Percentiles rank a stretch among this genome's conserved stretches.
Evolutionary conservation across 306 rosid genomes (phyloP).

Genomic region (Lithocarpus polystachyus): DNA sequence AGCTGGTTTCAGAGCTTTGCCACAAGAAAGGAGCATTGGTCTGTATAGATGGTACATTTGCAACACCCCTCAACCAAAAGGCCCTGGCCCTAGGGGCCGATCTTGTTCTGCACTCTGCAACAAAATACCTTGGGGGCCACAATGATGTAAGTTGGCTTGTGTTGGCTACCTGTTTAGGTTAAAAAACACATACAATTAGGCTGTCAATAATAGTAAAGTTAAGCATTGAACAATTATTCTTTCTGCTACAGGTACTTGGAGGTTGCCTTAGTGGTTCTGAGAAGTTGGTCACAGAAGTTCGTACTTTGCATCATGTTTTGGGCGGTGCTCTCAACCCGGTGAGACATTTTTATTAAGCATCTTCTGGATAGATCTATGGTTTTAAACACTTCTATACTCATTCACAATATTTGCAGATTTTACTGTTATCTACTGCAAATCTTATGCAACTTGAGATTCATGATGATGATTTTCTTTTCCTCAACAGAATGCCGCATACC

Average conservation of each 20-base stretch:
- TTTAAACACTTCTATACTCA: not conserved
- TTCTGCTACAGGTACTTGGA: conserved; percentile 65
- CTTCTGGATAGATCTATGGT: not conserved
- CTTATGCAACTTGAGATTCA: not conserved
- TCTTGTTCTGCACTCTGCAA: conserved; percentile 79
- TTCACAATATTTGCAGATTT: not conserved
- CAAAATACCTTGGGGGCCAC: conserved; percentile 91
- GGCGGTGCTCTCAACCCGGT: conserved; percentile 95
- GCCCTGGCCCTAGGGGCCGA: conserved; percentile 92
- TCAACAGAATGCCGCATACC: conserved; percentile 92
- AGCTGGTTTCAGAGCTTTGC: conserved; percentile 89
- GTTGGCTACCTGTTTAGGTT: not conserved
- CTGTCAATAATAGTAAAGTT: not conserved
- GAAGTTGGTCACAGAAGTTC: conserved; percentile 65
- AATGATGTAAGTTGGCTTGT: conserved; percentile 64
- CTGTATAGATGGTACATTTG: conserved; percentile 95
- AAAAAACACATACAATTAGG: not conserved
- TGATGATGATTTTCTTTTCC: conserved; percentile 5
- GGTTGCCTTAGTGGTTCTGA: conserved; percentile 84
- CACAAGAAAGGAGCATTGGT: conserved; percentile 80
- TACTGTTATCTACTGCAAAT: not conserved
- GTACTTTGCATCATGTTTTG: conserved; percentile 78
- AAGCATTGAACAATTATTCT: conserved; percentile 1
- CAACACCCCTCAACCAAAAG: conserved; percentile 93
- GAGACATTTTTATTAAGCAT: conserved; percentile 30